Percentiles rank a stretch among this genome's conserved stretches.
phyloP scores from a whole-genome alignment of 306 rosid species.

The Cucurbita moschata region DNA sequence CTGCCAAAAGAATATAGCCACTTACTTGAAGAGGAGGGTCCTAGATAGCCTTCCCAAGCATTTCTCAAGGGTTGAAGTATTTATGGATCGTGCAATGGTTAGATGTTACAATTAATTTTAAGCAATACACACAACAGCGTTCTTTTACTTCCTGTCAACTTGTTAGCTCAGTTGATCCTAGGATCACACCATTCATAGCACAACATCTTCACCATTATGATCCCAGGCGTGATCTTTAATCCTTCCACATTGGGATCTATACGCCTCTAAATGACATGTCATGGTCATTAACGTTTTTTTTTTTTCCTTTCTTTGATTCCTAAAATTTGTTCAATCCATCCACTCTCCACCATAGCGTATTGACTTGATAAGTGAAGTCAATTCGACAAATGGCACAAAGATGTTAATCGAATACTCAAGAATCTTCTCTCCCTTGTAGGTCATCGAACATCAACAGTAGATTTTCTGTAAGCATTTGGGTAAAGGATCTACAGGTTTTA shows the following conservation, averaged over 20 bases:
- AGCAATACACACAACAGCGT: too few relatives aligned
- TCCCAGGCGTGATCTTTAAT: background rate
- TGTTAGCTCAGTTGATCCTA: too few relatives aligned
- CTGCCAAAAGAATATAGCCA: too few relatives aligned
- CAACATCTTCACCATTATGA: background rate
- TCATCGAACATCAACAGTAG: background rate
- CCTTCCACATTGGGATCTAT: background rate
- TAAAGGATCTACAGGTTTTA: background rate
- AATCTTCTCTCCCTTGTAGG: background rate
- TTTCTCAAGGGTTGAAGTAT: too few relatives aligned
- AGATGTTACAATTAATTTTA: too few relatives aligned
- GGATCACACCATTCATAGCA: background rate
- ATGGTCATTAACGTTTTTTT: background rate
- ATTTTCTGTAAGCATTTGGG: background rate
- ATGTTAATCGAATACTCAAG: background rate
- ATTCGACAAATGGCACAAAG: background rate
- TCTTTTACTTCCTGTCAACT: too few relatives aligned
- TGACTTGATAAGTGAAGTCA: background rate
- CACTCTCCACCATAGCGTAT: background rate
- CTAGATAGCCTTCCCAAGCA: too few relatives aligned
- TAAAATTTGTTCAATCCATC: background rate
- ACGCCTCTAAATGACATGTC: background rate
- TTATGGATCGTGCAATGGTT: too few relatives aligned
- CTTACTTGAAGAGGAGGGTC: too few relatives aligned
- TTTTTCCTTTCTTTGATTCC: background rate